Conservation (phyloP, 169 alveolate genomes). For the Cryptosporidium meleagridis region DNA sequence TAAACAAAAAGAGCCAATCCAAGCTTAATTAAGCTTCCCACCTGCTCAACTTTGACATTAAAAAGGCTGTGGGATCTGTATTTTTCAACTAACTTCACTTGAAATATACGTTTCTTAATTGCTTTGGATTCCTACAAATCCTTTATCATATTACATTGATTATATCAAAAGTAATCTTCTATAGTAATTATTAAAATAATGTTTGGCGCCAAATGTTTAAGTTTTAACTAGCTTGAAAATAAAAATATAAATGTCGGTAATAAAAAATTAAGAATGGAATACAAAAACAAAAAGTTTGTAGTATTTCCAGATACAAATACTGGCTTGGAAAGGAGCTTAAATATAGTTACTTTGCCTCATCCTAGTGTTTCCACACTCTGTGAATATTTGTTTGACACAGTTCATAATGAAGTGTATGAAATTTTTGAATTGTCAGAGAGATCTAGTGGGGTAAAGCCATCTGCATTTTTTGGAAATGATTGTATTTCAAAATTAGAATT, state of each 20-base stretch:
- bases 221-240: background rate
- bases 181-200: too few relatives aligned
- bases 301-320: slow-evolving; percentile 13
- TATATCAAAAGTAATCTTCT: too few relatives aligned
- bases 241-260: background rate
- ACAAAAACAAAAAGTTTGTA: slow-evolving; percentile 21
- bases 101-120: too few relatives aligned
- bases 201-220: background rate
- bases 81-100: too few relatives aligned
- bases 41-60: background rate
- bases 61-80: background rate
- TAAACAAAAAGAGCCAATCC: too few relatives aligned
- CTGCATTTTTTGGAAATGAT: slow-evolving; percentile 45
- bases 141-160: too few relatives aligned
- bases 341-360: slow-evolving; percentile 15
- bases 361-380: slow-evolving; percentile 29
- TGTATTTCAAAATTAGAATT: slow-evolving; percentile 48
- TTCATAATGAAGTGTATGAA: slow-evolving; percentile 10
- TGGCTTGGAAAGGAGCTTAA: slow-evolving; percentile 1
- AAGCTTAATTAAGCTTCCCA: background rate
- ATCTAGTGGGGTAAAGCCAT: slow-evolving; percentile 10
- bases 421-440: slow-evolving; percentile 42
- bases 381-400: slow-evolving; percentile 24
- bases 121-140: background rate
- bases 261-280: background rate